phyloP scores from a whole-genome alignment of 2,329 filamentous ascomycete genomes.

The Phyllosticta ampelicida region DNA sequence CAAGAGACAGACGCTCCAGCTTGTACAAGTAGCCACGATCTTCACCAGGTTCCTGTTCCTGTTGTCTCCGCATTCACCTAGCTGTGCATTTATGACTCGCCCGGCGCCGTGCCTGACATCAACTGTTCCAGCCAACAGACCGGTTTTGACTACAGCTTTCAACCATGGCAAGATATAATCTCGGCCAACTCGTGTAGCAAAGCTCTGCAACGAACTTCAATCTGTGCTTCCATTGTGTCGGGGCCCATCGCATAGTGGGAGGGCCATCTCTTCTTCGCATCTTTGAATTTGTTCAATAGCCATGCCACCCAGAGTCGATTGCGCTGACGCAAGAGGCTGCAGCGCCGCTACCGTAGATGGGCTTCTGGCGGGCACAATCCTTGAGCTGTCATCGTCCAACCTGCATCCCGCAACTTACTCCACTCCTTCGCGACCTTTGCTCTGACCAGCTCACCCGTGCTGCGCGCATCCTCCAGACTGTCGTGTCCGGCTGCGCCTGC shows the following conservation, averaged over 20 bases:
- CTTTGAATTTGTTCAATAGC: background rate
- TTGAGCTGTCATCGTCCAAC: constrained; percentile 45
- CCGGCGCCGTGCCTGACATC: background rate
- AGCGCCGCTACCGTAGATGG: background rate
- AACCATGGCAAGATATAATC: background rate
- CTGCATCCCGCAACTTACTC: constrained; percentile 52
- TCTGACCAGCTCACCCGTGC: constrained; percentile 76
- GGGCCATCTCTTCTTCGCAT: background rate
- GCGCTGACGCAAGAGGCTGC: background rate
- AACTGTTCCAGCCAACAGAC: background rate
- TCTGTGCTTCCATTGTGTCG: background rate
- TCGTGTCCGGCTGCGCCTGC: constrained; percentile 66
- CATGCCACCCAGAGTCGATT: background rate
- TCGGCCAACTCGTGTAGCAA: background rate
- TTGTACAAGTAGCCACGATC: background rate
- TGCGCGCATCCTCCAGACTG: constrained; percentile 80
- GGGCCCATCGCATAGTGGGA: background rate
- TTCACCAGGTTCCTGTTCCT: background rate
- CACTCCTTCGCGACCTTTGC: constrained; percentile 60
- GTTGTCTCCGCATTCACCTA: background rate
- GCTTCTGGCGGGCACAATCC: constrained; percentile 2
- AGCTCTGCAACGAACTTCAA: background rate
- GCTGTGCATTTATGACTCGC: background rate
- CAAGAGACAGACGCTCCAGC: background rate
- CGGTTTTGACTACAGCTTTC: background rate